A percentile compares a stretch with the other conserved stretches of the same genome.
Conservation (phyloP, 2,329 filamentous ascomycete species). For the Incumbomyces lentus region DNA sequence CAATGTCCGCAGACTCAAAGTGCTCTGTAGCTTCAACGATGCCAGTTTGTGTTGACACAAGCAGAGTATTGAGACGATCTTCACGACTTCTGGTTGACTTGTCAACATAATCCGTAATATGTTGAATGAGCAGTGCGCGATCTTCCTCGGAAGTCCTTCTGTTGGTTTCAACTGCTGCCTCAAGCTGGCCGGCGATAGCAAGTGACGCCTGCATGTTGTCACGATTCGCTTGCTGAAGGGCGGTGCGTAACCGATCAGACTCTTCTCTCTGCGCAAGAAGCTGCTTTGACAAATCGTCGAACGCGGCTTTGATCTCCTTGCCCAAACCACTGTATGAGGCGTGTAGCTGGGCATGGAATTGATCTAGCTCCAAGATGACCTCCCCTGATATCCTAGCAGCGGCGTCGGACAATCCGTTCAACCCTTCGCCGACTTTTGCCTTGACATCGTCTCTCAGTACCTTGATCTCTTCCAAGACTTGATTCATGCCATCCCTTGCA, state of each 20-base stretch:
- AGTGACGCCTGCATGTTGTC: constrained; percentile 59
- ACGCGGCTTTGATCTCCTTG: constrained; percentile 73
- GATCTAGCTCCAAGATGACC: constrained; percentile 71
- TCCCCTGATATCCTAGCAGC: constrained; percentile 83
- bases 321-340: constrained; percentile 74
- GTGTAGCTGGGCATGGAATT: constrained; percentile 75
- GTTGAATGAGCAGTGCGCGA: constrained; percentile 59
- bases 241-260: constrained; percentile 58
- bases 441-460: constrained; percentile 83
- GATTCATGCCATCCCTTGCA: constrained; percentile 77
- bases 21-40: constrained; percentile 54
- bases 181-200: constrained; percentile 54
- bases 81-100: constrained; percentile 65
- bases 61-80: constrained; percentile 54
- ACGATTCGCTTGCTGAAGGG: constrained; percentile 61
- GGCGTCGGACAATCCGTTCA: constrained; percentile 71
- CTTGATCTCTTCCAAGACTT: constrained; percentile 85
- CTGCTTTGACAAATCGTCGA: constrained; percentile 68
- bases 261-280: constrained; percentile 68
- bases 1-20: constrained; percentile 54
- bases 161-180: constrained; percentile 65
- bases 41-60: constrained; percentile 53
- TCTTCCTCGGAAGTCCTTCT: constrained; percentile 62
- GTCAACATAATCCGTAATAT: constrained; percentile 69
- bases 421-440: constrained; percentile 68